Evolutionary conservation across 2,329 filamentous ascomycete genomes (phyloP), one percentile per base, ranked within the genome.

Genomic region (Calonectria hongkongensis): DNA sequence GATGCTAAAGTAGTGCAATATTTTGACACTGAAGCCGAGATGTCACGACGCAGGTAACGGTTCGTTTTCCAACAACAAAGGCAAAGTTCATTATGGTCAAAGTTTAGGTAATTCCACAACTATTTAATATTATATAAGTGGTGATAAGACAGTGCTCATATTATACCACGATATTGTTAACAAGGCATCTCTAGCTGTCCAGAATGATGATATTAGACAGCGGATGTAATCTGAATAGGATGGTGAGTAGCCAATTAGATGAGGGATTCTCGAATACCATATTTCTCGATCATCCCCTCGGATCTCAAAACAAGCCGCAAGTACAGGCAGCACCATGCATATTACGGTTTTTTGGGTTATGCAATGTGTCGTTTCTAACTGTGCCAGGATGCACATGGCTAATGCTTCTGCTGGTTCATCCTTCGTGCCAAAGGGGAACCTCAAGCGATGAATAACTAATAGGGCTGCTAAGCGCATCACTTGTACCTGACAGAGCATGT

Each of bases 401-500:
- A 81, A 65, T 27, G 68, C 75, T 1, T 73, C 56, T 2, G 79
- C 78, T 15, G 72, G 73, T 4, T 58, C 70, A 43, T 76, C 75
- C 30, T 74, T 73, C 2, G 70, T 21, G 33, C 78, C 71, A 65
- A 78, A 82, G 0, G 73, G 72, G 66, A 75, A 66, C 13, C 75
- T 71, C 3, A 82, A 69, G 1, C 80, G 72, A 48, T 81, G 77
- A 0, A 80, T 64, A 9, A 81, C 68, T 8, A 82, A 73, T 5
- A 80, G 70, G 8, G 73, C 75, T 2, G 76, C 76, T 4, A 75
- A 63, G 4, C 75, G 77, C 68, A 79, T 74, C 15, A 78, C 76
- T 21, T 79, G 76, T 2, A 74, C 77, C 30, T 82, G 81, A 15
- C 79, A 80, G 50, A 81, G 70, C 80, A 82, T 81, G 58, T 80